Percentiles rank a stretch among this genome's conserved stretches.
Conservation (phyloP, 2,329 filamentous ascomycete genomes). For the Celoporthe dispersa region DNA sequence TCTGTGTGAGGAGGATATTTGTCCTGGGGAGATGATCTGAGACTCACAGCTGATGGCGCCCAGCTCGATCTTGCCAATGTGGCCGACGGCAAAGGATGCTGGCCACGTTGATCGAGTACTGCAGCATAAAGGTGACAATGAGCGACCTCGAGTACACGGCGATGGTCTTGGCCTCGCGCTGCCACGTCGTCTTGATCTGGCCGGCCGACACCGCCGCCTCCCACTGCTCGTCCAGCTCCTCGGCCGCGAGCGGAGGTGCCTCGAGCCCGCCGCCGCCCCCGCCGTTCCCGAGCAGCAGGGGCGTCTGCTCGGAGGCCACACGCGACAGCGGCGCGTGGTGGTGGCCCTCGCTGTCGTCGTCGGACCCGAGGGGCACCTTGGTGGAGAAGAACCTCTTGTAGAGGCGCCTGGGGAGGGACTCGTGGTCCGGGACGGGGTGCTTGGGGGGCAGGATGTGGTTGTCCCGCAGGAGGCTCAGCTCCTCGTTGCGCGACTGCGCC, state of each 20-base stretch:
- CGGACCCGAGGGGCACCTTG: constrained; percentile 48
- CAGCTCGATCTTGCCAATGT: constrained; percentile 72
- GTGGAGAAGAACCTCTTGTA: constrained; percentile 59
- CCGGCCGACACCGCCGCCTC: constrained; percentile 82
- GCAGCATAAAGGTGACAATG: constrained; percentile 75
- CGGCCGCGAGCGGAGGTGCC: constrained; percentile 51
- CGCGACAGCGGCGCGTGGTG: constrained; percentile 61
- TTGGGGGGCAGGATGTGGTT: constrained; percentile 70
- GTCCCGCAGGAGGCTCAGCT: constrained; percentile 65
- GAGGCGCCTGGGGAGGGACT: constrained; percentile 43
- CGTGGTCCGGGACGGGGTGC: constrained; percentile 45
- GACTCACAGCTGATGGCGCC: constrained; percentile 62
- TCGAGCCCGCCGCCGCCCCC: constrained; percentile 33
- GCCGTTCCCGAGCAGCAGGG: constrained; percentile 43
- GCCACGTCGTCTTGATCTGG: constrained; percentile 87
- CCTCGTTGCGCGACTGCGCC: constrained; percentile 60
- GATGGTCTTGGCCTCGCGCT: constrained; percentile 83
- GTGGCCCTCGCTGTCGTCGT: constrained; percentile 44
- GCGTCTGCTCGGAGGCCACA: constrained; percentile 50
- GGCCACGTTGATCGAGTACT: constrained; percentile 83
- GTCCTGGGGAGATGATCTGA: too few relatives aligned
- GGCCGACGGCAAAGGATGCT: constrained; percentile 80
- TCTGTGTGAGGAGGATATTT: too few relatives aligned
- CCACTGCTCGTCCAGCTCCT: constrained; percentile 75
- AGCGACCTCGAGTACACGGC: constrained; percentile 71